Conservation (phyloP, 139 green algal genomes). For the Chlorella sp. region DNA sequence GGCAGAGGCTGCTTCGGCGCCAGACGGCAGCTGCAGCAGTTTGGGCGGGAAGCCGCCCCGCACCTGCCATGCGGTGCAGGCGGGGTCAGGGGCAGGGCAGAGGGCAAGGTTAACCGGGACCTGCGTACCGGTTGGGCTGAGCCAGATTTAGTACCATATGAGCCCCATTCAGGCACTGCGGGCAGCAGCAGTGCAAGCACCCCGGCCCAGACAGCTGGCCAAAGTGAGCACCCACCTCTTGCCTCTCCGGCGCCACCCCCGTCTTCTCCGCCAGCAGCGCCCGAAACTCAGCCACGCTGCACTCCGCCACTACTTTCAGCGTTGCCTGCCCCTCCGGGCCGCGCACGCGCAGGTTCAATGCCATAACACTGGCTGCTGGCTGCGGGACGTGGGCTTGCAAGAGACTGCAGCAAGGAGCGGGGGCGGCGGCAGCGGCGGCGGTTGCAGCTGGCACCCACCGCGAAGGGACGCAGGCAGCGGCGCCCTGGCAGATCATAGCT, state of each 20-base stretch:
- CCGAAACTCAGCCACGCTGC: constrained; percentile 55
- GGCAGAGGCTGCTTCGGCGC: not conserved
- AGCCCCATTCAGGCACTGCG: no score
- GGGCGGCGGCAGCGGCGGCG: not conserved
- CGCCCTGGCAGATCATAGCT: not conserved
- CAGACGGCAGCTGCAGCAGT: constrained; percentile 28
- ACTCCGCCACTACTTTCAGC: constrained; percentile 37
- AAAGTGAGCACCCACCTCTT: constrained; percentile 47
- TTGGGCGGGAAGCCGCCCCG: constrained; percentile 74
- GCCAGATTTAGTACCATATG: no score
- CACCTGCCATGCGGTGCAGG: constrained; percentile 30
- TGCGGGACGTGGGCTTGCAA: not conserved
- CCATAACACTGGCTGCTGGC: not conserved
- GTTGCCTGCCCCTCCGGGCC: constrained; percentile 44
- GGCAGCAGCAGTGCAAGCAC: not conserved
- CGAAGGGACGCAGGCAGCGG: not conserved
- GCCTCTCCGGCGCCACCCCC: constrained; percentile 45
- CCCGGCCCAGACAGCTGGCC: not conserved
- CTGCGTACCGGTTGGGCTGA: not conserved
- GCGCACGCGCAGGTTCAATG: constrained; percentile 39
- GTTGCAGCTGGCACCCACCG: not conserved
- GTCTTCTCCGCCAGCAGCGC: constrained; percentile 50
- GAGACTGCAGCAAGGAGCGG: not conserved
- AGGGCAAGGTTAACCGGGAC: not conserved
- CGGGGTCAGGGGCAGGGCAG: not conserved